Evolutionary conservation across 495 filamentous ascomycete species (phyloP), one percentile per base, ranked within the genome.

Genomic region (Aspergillus mulundensis): DNA sequence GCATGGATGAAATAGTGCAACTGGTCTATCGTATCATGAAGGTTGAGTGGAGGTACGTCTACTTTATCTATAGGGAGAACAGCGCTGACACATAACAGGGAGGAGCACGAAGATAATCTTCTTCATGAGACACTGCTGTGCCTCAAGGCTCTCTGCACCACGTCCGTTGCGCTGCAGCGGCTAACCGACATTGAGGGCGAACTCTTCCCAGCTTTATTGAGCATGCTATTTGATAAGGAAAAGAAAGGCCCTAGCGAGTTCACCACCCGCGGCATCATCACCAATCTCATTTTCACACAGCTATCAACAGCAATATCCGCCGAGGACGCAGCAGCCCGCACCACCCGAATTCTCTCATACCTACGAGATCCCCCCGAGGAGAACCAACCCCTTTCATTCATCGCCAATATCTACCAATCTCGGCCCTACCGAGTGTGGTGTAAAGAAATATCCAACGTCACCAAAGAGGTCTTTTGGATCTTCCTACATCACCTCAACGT

Each of bases 391-490:
- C 75, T 95, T 15, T 82, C 82, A 6, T 97, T 98, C 72, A 92
- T 98, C 30, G 77, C 89, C 20, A 85, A 90, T 36, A 97, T 97
- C 76, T 87, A 89, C 60, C 85, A 87, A 32, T 83, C 89, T 25
- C 83, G 94, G 0, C 94, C 94, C 0, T 98, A 96, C 65, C 86
- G 87, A 11, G 84, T 95, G 12, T 98, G 94, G 94, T 88, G 85
- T 74, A 93, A 90, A 69, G 94, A 98, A 68, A 84, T 93, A 16
- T 84, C 83, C 48, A 90, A 87, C 60, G 91, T 97, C 42, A 96
- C 90, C 32, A 97, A 97, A 70, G 94, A 98, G 68, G 94, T 97
- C 24, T 98, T 98, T 69, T 98, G 94, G 94, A 98, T 98, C 65
- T 98, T 97, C 73, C 78, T 97, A 52, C 94, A 98, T 66, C 86